phyloP scores from a whole-genome alignment of 768 basidiomycete genomes.

The Trametes coccinea region DNA sequence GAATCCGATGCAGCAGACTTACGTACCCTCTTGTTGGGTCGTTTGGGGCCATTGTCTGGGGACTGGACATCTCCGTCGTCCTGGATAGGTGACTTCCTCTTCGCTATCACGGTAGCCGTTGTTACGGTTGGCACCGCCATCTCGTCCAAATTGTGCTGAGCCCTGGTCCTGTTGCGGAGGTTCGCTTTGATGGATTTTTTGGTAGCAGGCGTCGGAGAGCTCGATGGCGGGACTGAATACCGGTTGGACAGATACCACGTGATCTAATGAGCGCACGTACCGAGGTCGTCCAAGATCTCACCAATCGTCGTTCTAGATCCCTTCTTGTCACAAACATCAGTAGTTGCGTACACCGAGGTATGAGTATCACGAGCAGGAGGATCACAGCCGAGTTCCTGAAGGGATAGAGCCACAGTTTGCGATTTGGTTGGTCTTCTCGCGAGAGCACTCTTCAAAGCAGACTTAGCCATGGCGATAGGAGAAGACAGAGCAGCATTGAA shows the following conservation, averaged over 20 bases:
- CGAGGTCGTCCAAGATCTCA: conserved; percentile 1
- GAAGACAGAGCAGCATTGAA: conserved; percentile 18
- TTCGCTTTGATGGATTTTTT: conserved; percentile 21
- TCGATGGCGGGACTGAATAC: background rate
- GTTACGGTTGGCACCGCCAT: background rate
- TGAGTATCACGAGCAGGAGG: background rate
- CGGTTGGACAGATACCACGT: background rate
- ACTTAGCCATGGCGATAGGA: conserved; percentile 3
- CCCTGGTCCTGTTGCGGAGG: conserved; percentile 24
- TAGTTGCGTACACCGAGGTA: no score
- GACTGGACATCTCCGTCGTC: background rate
- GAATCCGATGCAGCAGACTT: no score
- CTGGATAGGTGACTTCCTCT: conserved; percentile 16
- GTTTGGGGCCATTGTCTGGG: background rate
- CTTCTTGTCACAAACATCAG: background rate
- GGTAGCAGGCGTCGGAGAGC: conserved; percentile 21
- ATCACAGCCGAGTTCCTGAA: background rate
- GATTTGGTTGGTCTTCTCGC: background rate
- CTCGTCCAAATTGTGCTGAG: background rate
- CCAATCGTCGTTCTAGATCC: background rate
- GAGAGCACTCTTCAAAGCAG: conserved; percentile 13
- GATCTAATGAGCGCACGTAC: background rate
- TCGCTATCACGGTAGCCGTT: background rate
- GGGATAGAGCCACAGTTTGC: background rate
- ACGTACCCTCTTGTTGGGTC: background rate